Evolutionary conservation across 306 rosid species (phyloP), one percentile per base, ranked within the genome.

Genomic region (Corylus heterophylla): DNA sequence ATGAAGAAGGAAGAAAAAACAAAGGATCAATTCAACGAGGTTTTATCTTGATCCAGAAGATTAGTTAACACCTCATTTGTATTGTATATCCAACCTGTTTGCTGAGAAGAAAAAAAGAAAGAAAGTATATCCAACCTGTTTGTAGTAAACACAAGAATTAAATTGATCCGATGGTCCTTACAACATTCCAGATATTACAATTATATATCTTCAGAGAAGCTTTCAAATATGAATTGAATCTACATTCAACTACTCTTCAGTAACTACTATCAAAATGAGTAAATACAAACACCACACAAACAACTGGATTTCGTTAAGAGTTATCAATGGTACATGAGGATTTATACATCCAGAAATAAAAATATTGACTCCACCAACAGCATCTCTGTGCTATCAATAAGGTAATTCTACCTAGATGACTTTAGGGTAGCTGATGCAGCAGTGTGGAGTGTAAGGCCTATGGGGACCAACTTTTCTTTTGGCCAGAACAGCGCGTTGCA

Each of bases 401-500:
- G 20, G 54, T 59, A 74, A 66, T 67, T 78, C 61, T 42, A 76
- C 73, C 68, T 73, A 66, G 81, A 74, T 27, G 79, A 59, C 63
- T 78, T 73, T 22, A 64, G 37, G 22, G 52, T 29, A 44, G 69
- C 55, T 44, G 49, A 54, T 9, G 52, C 62, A 39, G 25, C 20
- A 59, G 73, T 59, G 64, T 7, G 5, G 39, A 45, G 42, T 74
- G 69, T 50, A 73, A 63, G 20, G 47, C 69, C 64, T 52, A n/a
- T 67, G 73, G 76, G 54, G 73, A 71, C 81, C 71, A 54, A 6
- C 45, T 42, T 71, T 69, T 83, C 76, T 81, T 81, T 63, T 75
- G 79, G 84, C 82, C 78, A 79, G 79, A 80, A 75, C 84, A 82
- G 42, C 69, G 55, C 70, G 69, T 67, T 77, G 50, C 80, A 83